These are phyloP conservation scores for Hortiboletus campestris DNA, from an alignment of 768 basidiomycete species.

Conservation along the genomic window DNA sequence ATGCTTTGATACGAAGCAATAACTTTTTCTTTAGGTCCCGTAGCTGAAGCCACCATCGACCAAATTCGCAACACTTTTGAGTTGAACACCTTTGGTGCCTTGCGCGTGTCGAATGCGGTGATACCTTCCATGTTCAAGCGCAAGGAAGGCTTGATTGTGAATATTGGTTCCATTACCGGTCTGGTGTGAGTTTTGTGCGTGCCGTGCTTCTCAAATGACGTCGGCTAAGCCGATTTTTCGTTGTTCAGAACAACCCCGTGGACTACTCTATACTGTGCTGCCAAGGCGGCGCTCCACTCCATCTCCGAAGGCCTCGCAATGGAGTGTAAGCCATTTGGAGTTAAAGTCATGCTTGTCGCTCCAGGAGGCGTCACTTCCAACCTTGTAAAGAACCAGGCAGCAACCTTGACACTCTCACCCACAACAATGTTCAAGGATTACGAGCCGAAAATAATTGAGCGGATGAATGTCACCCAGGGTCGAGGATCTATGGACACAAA, in stretches of 20 bases:
- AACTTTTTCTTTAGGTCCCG: conserved; percentile 32
- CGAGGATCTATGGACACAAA: conserved; percentile 46
- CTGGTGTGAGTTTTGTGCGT: conserved; percentile 43
- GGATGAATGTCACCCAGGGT: conserved; percentile 55
- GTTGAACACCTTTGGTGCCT: conserved; percentile 58
- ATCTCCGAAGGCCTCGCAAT: conserved; percentile 65
- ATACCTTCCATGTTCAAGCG: conserved; percentile 72
- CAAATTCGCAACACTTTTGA: conserved; percentile 56
- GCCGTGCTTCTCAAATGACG: not conserved
- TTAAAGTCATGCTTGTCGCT: conserved; percentile 67
- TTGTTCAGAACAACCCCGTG: conserved; percentile 61
- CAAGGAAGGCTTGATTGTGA: conserved; percentile 63
- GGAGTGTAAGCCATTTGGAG: conserved; percentile 72
- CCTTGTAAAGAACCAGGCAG: conserved; percentile 51
- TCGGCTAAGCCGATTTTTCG: not conserved
- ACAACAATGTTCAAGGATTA: conserved; percentile 57
- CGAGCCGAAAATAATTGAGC: conserved; percentile 50
- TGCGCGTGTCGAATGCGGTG: conserved; percentile 60
- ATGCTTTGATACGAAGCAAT: not conserved
- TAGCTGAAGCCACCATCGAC: conserved; percentile 56
- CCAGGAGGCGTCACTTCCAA: conserved; percentile 69
- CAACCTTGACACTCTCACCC: conserved; percentile 44
- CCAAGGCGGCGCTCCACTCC: conserved; percentile 57
- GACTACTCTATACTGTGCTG: conserved; percentile 56
- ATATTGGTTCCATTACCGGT: conserved; percentile 69